A percentile compares a stretch with the other conserved stretches of the same genome.
Conservation (phyloP, 148 eudicot species). For the Tetragonia tetragonoides region DNA sequence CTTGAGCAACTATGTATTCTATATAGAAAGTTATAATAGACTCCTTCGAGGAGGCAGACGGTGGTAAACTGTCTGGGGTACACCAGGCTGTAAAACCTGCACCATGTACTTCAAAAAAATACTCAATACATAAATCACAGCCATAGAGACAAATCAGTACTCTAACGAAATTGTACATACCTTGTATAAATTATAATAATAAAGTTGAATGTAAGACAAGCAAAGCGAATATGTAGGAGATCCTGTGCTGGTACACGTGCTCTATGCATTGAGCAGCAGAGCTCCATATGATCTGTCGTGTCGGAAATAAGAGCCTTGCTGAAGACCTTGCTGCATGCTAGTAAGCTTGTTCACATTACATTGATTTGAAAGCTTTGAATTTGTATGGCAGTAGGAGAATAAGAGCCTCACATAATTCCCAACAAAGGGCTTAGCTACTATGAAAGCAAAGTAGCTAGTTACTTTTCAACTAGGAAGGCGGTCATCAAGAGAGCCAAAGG, state of each 20-base stretch:
- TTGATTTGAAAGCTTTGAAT: too few relatives aligned
- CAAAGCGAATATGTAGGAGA: conserved; percentile 5
- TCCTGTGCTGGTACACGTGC: neutral
- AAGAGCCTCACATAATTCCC: too few relatives aligned
- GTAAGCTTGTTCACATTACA: too few relatives aligned
- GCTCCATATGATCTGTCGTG: conserved; percentile 3
- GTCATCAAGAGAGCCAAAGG: conserved; percentile 30
- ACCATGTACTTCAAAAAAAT: neutral
- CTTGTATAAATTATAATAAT: neutral
- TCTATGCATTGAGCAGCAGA: neutral
- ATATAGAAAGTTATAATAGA: neutral
- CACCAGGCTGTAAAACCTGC: conserved; percentile 9
- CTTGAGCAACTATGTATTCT: neutral
- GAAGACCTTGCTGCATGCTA: too few relatives aligned
- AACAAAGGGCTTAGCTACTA: neutral
- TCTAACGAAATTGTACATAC: neutral
- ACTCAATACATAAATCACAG: neutral
- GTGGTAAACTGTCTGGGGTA: neutral
- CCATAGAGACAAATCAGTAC: neutral
- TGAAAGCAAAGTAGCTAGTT: conserved; percentile 21
- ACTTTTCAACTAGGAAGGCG: conserved; percentile 32
- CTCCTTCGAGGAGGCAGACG: neutral
- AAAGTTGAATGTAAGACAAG: conserved; percentile 5
- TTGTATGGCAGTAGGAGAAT: too few relatives aligned
- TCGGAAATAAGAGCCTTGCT: neutral